These are phyloP conservation scores for Agaricus blazei DNA, from an alignment of 768 basidiomycete species.

Conservation along the genomic window DNA sequence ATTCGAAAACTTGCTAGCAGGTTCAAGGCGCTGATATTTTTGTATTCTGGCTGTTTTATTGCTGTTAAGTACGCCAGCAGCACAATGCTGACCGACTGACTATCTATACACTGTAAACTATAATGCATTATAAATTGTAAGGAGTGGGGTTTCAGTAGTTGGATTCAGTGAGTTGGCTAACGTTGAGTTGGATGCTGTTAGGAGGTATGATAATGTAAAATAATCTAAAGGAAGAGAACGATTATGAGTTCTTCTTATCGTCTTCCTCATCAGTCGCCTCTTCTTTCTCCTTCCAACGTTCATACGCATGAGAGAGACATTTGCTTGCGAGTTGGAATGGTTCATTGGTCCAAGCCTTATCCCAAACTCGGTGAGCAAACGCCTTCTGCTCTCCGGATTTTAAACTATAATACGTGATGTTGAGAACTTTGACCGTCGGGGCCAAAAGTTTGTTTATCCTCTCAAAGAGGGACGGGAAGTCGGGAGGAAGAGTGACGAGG, in stretches of 20 bases:
- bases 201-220: background rate
- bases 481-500: slow-evolving; percentile 54
- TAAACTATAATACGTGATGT: slow-evolving; percentile 48
- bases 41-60: no score
- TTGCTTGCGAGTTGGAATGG: slow-evolving; percentile 47
- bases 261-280: slow-evolving; percentile 34
- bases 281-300: slow-evolving; percentile 42
- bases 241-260: slow-evolving; percentile 27
- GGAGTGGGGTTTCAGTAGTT: background rate
- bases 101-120: slow-evolving; percentile 8
- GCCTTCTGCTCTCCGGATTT: slow-evolving; percentile 52
- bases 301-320: slow-evolving; percentile 34
- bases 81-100: background rate
- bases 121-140: slow-evolving; percentile 1
- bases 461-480: slow-evolving; percentile 46
- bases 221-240: background rate
- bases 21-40: no score
- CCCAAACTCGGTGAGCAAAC: slow-evolving; percentile 54
- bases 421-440: slow-evolving; percentile 49
- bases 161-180: background rate
- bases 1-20: background rate
- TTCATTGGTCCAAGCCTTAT: slow-evolving; percentile 59
- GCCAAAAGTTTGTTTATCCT: slow-evolving; percentile 50
- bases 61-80: no score
- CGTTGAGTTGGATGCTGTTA: background rate